Conservation (phyloP, 768 basidiomycete genomes). For the Tulasnella sp. region DNA sequence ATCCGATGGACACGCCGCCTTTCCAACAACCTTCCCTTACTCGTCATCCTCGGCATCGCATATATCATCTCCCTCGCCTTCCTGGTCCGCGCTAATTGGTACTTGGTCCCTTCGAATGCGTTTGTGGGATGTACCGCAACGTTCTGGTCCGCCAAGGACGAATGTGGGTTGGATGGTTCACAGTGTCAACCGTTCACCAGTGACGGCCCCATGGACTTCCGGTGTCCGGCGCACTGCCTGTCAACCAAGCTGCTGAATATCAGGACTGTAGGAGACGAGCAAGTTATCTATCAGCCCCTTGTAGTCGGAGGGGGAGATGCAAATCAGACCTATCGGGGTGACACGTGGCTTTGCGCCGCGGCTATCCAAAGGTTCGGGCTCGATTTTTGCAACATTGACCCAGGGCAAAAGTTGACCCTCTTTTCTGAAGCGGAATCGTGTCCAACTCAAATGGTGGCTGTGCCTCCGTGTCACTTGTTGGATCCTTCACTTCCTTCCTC, state of each 20-base stretch:
- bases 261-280: slow-evolving; percentile 62
- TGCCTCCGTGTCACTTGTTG: slow-evolving; percentile 60
- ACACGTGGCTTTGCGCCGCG: slow-evolving; percentile 79
- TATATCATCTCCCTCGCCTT: slow-evolving; percentile 74
- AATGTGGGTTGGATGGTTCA: slow-evolving; percentile 68
- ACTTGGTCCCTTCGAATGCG: slow-evolving; percentile 58
- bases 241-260: slow-evolving; percentile 65
- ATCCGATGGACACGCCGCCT: slow-evolving; percentile 51
- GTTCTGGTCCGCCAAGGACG: slow-evolving; percentile 64
- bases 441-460: slow-evolving; percentile 70
- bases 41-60: slow-evolving; percentile 50
- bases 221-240: slow-evolving; percentile 72
- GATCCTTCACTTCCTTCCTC: slow-evolving; percentile 66
- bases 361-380: slow-evolving; percentile 67
- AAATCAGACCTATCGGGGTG: slow-evolving; percentile 70
- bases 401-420: slow-evolving; percentile 11
- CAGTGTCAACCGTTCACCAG: slow-evolving; percentile 59
- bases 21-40: slow-evolving; percentile 48
- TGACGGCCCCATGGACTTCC: slow-evolving; percentile 61
- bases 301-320: slow-evolving; percentile 82
- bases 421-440: slow-evolving; percentile 54
- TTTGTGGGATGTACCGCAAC: slow-evolving; percentile 65
- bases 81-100: slow-evolving; percentile 67
- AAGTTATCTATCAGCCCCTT: slow-evolving; percentile 64
- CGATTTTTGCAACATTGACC: neutral